phyloP scores from a whole-genome alignment of 2,329 filamentous ascomycete genomes.

The Fusarium clavum region DNA sequence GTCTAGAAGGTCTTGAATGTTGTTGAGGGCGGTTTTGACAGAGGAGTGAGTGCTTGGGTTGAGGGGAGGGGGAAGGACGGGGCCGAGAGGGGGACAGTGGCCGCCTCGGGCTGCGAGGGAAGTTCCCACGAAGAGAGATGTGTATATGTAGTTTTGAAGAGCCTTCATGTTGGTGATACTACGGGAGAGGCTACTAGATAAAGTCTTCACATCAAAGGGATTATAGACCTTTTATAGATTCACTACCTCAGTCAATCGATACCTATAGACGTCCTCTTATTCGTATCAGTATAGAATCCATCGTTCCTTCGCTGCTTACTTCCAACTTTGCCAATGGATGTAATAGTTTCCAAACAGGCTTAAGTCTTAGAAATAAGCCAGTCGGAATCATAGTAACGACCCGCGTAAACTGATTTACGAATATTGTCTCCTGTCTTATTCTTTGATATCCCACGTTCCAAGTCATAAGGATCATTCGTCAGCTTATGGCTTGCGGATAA shows the following conservation, averaged over 20 bases:
- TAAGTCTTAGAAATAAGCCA: background rate
- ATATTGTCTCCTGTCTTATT: background rate
- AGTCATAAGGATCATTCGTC: background rate
- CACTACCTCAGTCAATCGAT: background rate
- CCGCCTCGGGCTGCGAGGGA: slow-evolving; percentile 20
- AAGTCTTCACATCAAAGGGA: accelerated
- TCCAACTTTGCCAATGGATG: background rate
- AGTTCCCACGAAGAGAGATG: background rate
- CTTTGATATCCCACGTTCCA: background rate
- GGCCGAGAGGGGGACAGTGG: slow-evolving; percentile 18
- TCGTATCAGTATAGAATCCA: background rate
- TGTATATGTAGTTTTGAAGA: background rate
- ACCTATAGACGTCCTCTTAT: too few relatives aligned
- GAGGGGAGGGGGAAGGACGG: slow-evolving; percentile 1
- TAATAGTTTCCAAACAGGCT: too few relatives aligned
- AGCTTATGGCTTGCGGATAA: background rate
- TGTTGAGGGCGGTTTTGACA: background rate
- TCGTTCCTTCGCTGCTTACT: background rate
- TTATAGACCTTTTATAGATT: background rate
- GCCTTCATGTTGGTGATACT: background rate
- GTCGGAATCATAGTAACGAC: accelerated
- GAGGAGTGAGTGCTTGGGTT: background rate
- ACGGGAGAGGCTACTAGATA: background rate
- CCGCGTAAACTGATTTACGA: background rate
- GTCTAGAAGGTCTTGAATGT: slow-evolving; percentile 7